Base-by-base conservation (phyloP, 202 grass and related monocot species). In the Schoenoplectus triqueter region DNA sequence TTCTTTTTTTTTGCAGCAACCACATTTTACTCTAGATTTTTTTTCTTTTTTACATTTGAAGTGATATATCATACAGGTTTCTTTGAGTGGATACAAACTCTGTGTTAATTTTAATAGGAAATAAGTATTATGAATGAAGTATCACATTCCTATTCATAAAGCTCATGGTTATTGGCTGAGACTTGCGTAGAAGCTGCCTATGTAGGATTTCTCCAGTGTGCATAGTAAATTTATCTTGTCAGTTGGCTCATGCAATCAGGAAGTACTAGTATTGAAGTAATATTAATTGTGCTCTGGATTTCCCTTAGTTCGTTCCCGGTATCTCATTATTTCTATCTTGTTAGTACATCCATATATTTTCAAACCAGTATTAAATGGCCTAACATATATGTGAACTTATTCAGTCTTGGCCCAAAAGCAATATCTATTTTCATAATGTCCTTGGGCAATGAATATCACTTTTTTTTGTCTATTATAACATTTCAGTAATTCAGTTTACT, bases 151-250 rank as follows among this genome's bases (percentile, higher is more conserved):
- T 49, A 72, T 72, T 72, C 0, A 2, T 51, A 40, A 20, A 11
- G 40, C 11, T 68, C 66, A 68, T 68, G 66, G 11, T 68, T 67
- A 42, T 67, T 14, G 14, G 65, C 65, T 41, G 11, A 67, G 65
- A 42, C 21, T 66, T 66, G 10, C 64, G 10, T 66, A 39, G 64
- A 66, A 62, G 31, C 31, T 31, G 0, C 65, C 40, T 42, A 68
- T 68, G 14, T 68, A 44, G 39, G 22, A 5, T 39, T 44, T 15
- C 13, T 41, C 22, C n/a, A 31, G 40, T 67, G 64, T 41, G 64
- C 54, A 13, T 40, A 44, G 6, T 2, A 68, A 42, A 68, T 15
- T 10, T 44, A 42, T 68, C 0, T 68, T 41, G 39, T 68, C 39
- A 68, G 66, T 44, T 42, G 11, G 6, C 7, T 21, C 31, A 14